These are phyloP conservation scores for Fusarium foetens DNA, from an alignment of 2,329 filamentous ascomycete species.

Conservation along the genomic window DNA sequence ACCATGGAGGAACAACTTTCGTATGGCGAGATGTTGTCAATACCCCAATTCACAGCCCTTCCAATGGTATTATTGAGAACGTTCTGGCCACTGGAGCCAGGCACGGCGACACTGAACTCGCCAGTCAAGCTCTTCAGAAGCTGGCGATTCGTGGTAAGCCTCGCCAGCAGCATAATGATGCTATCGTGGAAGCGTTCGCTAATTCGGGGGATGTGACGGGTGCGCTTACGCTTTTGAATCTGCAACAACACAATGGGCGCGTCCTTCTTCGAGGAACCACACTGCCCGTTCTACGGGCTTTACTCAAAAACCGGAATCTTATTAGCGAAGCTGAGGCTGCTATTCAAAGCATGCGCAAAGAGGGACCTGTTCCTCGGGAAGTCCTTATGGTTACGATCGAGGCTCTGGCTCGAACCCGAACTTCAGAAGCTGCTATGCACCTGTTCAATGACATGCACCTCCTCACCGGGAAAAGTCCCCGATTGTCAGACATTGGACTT, in stretches of 20 bases:
- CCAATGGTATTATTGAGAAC: conserved; percentile 72
- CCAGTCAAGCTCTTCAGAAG: conserved; percentile 73
- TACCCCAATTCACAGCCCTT: conserved; percentile 52
- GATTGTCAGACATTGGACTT: conserved; percentile 43
- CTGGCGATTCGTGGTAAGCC: conserved; percentile 58
- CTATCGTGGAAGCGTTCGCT: conserved; percentile 77
- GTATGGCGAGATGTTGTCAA: conserved; percentile 76
- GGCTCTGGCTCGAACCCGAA: conserved; percentile 44
- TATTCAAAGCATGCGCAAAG: conserved; percentile 62
- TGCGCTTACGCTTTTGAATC: conserved; percentile 75
- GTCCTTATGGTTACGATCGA: conserved; percentile 51
- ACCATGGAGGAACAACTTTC: conserved; percentile 72
- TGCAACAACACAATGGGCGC: conserved; percentile 70
- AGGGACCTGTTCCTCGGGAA: conserved; percentile 52
- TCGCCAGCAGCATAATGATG: conserved; percentile 78
- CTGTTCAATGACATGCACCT: conserved; percentile 47
- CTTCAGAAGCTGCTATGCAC: conserved; percentile 47
- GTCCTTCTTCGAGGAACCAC: conserved; percentile 70
- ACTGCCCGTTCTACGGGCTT: conserved; percentile 66
- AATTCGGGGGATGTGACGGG: conserved; percentile 67
- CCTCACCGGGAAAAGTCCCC: conserved; percentile 46
- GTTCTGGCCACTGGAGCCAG: conserved; percentile 78
- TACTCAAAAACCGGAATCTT: conserved; percentile 59
- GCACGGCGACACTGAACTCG: conserved; percentile 73
- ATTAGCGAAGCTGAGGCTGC: conserved; percentile 63